Evolutionary conservation across 208 protist species (phyloP), one percentile per base, ranked within the genome.

Genomic region (Herpetomonas tarakana): DNA sequence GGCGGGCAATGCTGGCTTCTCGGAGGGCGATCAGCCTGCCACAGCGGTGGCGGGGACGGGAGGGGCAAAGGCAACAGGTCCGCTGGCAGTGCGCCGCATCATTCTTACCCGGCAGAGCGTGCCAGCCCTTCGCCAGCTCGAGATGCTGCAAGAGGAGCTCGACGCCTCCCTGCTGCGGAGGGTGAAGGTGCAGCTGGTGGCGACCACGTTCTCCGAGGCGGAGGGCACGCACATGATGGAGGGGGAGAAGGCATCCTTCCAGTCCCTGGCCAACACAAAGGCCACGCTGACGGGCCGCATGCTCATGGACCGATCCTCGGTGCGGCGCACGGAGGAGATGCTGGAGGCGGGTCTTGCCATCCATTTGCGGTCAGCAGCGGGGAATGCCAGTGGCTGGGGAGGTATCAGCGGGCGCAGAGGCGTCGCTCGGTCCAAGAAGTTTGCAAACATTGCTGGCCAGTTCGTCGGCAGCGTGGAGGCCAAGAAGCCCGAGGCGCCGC

Each of bases 71-170:
- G 47, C 47, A 16, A 52, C 21, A 52, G 21, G 47, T 41, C 9
- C 38, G 27, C 56, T 63, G n/a, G 52, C 63, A 21, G 46, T 71
- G 47, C 46, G 35, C 7, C 80, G 80, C 1, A 46, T 94, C 22
- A 31, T 92, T 25, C 31, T 94, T 2, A 57, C 76, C 14, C 62
- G 73, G 30, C 74, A 78, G 58, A 65, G 75, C 14, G 59, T 92
- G 3, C 53, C 60, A 11, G 45, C 88, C 16, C 47, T 94, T 14
- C 76, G 88, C 0, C 46, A 83, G 69, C 58, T 94, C 3, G 85
- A 94, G 72, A 82, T 75, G 70, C 68, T 71, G 22, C 84, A 92
- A 38, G 85, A 94, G 50, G 68, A 58, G 19, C 55, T 91, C 30
- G 52, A 59, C 2, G 61, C 52, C 7, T 29, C 44, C 51, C 46